A percentile compares a stretch with the other conserved stretches of the same genome.
phyloP scores from a whole-genome alignment of 495 filamentous ascomycete genomes.

The Aspergillus panamensis region DNA sequence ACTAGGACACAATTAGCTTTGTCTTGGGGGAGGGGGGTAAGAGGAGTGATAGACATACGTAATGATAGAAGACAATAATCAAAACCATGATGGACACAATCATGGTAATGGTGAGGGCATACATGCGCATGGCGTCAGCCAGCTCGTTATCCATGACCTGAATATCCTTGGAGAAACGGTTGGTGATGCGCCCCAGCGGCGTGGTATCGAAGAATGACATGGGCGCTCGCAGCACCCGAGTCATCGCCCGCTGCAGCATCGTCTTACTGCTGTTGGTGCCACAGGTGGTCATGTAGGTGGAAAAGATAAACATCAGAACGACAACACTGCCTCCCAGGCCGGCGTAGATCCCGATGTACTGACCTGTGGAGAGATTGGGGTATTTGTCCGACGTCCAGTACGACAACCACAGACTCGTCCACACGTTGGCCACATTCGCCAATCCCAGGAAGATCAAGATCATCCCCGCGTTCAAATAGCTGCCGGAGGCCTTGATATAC shows the following conservation, averaged over 20 bases:
- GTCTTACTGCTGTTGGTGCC: slow-evolving; percentile 76
- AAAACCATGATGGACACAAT: slow-evolving; percentile 76
- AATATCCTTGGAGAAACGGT: slow-evolving; percentile 93
- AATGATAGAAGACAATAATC: slow-evolving; percentile 91
- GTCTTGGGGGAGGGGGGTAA: not conserved
- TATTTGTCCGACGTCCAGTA: slow-evolving; percentile 84
- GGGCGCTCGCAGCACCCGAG: slow-evolving; percentile 76
- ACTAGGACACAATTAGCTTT: slow-evolving; percentile 36
- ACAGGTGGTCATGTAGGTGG: slow-evolving; percentile 57
- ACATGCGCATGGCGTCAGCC: slow-evolving; percentile 89
- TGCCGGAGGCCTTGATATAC: slow-evolving; percentile 78
- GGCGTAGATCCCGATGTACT: slow-evolving; percentile 86
- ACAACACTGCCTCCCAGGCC: slow-evolving; percentile 68
- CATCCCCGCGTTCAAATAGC: slow-evolving; percentile 62
- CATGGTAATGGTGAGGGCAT: slow-evolving; percentile 77
- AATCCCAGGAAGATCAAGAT: slow-evolving; percentile 63
- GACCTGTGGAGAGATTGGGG: slow-evolving; percentile 45
- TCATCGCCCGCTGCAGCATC: slow-evolving; percentile 83
- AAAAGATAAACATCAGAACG: slow-evolving; percentile 73
- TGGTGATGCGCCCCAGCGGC: slow-evolving; percentile 91
- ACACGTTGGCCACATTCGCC: slow-evolving; percentile 78
- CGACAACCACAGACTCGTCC: slow-evolving; percentile 85
- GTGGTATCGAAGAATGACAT: slow-evolving; percentile 99
- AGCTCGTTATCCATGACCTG: slow-evolving; percentile 94
- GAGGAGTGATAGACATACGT: slow-evolving; percentile 36